Evolutionary conservation across 495 filamentous ascomycete genomes (phyloP), one percentile per base, ranked within the genome.

Genomic region (Talaromyces adpressus): DNA sequence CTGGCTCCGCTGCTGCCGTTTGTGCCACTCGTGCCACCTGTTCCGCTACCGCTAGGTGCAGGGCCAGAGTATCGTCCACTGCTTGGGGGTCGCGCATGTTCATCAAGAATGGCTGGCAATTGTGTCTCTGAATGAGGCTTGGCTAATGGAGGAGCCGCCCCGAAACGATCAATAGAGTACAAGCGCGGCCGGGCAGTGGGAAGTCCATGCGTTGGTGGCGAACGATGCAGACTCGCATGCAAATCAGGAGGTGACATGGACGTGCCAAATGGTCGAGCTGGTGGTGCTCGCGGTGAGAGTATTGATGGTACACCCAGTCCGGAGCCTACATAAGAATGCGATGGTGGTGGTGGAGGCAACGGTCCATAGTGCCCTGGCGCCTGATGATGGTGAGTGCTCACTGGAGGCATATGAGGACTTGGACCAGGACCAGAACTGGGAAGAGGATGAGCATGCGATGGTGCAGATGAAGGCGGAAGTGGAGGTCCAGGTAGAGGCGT

Each of bases 1-100:
- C 90, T 93, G 5, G 90, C 89, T 3, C 84, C 85, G 29, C 56
- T 58, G 9, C 56, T 5, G 16, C 56, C 56, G 29, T 58, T 58
- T 14, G 56, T 58, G 63, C 67, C 52, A n/a, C 52, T 56, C 52
- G 76, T 73, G 52, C 76, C 74, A 18, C 72, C 70, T 4, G 72
- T 64, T 45, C 62, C 23, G 14, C 51, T 64, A 70, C 20, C 75
- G 23, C 75, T 78, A 54, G 71, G 67, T n/a, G 69, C 71, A 1
- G 72, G 22, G 18, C 20, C 58, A 18, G 34, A 22, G 36, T 71
- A 71, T 53, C 78, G 70, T 58, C 67, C 67, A 25, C 69, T 69
- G 62, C 66, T 75, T 14, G 70, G 61, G 12, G 67, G 63, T 18
- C 65, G 66, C 32, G 69, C 63, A 11, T 72, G 67, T 25, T 77